These are phyloP conservation scores for Cercospora nicotianae DNA, from an alignment of 2,329 filamentous ascomycete genomes.

Conservation along the genomic window DNA sequence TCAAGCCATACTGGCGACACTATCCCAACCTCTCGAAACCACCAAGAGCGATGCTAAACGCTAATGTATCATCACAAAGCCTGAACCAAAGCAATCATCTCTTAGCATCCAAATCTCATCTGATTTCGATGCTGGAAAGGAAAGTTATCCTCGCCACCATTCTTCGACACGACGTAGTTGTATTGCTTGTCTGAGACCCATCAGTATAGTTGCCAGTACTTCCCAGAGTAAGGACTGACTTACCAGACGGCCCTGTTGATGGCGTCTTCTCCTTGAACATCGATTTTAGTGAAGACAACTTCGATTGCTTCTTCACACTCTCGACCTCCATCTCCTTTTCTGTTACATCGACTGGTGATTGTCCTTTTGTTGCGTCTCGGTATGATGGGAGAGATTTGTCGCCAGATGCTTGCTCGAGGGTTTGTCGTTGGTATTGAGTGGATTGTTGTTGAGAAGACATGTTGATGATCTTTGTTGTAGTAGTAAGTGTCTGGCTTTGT, in stretches of 20 bases:
- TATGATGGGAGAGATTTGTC: conserved; percentile 15
- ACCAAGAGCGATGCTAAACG: not conserved
- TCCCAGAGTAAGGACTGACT: not conserved
- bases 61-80: not conserved
- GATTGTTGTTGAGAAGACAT: not conserved
- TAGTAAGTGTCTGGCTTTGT: not conserved
- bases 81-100: not conserved
- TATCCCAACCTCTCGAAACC: not conserved
- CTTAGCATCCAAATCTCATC: conserved; percentile 9
- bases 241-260: not conserved
- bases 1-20: not conserved
- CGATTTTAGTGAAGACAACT: not conserved
- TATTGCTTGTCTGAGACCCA: not conserved
- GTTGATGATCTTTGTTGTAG: not conserved
- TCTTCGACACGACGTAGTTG: not conserved
- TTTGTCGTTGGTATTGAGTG: not conserved
- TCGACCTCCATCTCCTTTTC: conserved; percentile 6
- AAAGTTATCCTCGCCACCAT: not conserved
- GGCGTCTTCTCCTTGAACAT: conserved; percentile 1
- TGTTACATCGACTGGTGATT: conserved; percentile 2
- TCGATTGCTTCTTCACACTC: conserved; percentile 1
- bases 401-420: not conserved
- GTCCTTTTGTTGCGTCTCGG: conserved; percentile 9
- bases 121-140: not conserved
- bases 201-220: not conserved